Base-by-base conservation (phyloP, 805 yeast genomes). In the Tetrapisispora namnaoensis region DNA sequence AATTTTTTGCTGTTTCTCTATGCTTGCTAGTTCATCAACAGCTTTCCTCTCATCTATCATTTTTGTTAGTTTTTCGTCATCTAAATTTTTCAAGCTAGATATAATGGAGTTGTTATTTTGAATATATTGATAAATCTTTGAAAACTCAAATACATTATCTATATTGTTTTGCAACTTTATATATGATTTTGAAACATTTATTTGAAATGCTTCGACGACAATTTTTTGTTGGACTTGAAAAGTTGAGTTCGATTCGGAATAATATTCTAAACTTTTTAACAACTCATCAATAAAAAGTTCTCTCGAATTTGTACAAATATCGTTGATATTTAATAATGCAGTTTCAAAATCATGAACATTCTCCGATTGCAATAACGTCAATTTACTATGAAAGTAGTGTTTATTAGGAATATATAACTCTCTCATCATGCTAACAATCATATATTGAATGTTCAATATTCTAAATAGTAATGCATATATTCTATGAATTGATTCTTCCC, bases 401-500 rank as follows among this genome's bases (percentile, higher is more conserved):
- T 49, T 54, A 45, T 61, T 63, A 1, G 68, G 63, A 17, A 59
- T 17, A 47, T 58, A 62, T 10, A 63, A 45, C 42, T 63, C 66
- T 41, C 63, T 59, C 10, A 53, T 36, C 17, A 63, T 14, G 42
- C 59, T 53, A 7, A 52, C 48, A 3, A 58, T 47, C 30, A 60
- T 52, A 30, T 54, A 51, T 1, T 54, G 35, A 7, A 59, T 35
- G 35, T 54, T 50, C 27, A 55, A 48, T 10, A 53, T 49, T 36
- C 62, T 52, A 9, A 62, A 48, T 2, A 61, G 45, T 18, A 60
- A 50, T 13, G 76, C 68, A 49, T 77, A 70, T 4, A 77, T 62
- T 49, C 75, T 66, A 54, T 79, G 83, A 38, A 76, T 55, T 0
- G 77, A 60, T 50, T 63, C 69, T n/a, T 64, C 57, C 67, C 70